phyloP scores from a whole-genome alignment of 345 rosid genomes.

The Brassica incana region DNA sequence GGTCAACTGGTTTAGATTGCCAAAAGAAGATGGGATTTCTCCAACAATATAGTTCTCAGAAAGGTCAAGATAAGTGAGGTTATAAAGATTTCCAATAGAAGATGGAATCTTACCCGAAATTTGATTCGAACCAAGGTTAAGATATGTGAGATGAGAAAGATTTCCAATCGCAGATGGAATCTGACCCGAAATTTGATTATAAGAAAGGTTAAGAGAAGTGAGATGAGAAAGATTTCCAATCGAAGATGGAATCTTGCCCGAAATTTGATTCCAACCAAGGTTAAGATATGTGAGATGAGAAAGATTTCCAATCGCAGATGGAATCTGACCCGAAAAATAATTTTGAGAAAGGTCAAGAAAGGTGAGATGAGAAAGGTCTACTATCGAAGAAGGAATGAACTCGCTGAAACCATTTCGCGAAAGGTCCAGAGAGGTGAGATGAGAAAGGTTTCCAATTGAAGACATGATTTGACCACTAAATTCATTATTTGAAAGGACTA shows the following conservation, averaged over 20 bases:
- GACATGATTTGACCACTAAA: not conserved
- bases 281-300: not conserved
- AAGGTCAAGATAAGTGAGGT: not conserved
- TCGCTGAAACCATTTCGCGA: not conserved
- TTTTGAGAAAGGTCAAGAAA: not conserved
- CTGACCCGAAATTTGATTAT: too few relatives aligned
- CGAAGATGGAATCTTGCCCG: not conserved
- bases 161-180: not conserved
- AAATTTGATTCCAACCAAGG: rapidly evolving
- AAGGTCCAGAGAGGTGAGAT: not conserved
- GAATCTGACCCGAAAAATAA: not conserved
- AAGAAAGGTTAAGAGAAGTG: not conserved
- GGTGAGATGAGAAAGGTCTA: not conserved
- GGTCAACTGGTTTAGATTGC: not conserved
- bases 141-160: not conserved
- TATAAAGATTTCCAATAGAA: not conserved
- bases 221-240: not conserved
- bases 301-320: not conserved
- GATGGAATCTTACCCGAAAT: not conserved
- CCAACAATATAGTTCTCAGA: not conserved
- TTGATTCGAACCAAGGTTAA: rapidly evolving
- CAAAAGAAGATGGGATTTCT: not conserved
- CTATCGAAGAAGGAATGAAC: not conserved
- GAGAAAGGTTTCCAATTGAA: not conserved
- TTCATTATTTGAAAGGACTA: not conserved